Percentiles rank a stretch among this genome's conserved stretches.
These are phyloP conservation scores for Lunasporangiospora selenospora DNA, from an alignment of 192 early-diverging fungal genomes.

Conservation along the genomic window DNA sequence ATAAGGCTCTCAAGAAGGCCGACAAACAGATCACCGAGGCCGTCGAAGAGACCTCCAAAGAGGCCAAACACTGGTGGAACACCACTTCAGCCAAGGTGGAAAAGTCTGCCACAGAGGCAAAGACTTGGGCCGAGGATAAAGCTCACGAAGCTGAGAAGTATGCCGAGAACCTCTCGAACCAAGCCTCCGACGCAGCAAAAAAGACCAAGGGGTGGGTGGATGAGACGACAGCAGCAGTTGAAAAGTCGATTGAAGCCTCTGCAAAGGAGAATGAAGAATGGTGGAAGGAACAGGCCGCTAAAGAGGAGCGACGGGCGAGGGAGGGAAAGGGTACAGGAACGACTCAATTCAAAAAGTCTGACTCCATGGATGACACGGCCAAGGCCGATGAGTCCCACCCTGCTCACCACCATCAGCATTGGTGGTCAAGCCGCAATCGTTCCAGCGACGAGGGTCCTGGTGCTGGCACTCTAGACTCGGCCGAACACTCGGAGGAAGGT, in stretches of 20 bases:
- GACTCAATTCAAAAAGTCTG: conserved; percentile 12
- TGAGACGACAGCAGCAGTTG: not conserved
- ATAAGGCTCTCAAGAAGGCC: no score
- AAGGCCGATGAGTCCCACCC: not conserved
- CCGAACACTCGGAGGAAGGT: no score
- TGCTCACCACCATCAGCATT: conserved; percentile 6
- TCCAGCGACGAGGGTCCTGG: not conserved
- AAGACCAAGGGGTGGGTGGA: conserved; percentile 27
- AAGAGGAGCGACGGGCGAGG: not conserved
- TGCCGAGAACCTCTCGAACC: conserved; percentile 10
- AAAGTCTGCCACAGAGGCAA: conserved; percentile 24
- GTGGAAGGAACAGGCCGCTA: conserved; percentile 23
- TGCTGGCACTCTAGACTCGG: no score
- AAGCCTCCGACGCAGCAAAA: conserved; percentile 17
- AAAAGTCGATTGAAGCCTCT: conserved; percentile 23
- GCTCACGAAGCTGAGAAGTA: conserved; percentile 29
- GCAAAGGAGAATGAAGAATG: conserved; percentile 21
- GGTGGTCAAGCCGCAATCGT: conserved; percentile 11
- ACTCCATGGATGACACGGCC: not conserved
- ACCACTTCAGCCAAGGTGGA: conserved; percentile 2
- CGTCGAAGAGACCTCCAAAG: no score
- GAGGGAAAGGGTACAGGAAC: conserved; percentile 8
- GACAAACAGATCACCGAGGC: not conserved
- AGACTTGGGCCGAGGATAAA: conserved; percentile 19
- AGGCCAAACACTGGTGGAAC: conserved; percentile 8